Conservation (phyloP, 2,329 filamentous ascomycete species). For the Ramularia endophylla region DNA sequence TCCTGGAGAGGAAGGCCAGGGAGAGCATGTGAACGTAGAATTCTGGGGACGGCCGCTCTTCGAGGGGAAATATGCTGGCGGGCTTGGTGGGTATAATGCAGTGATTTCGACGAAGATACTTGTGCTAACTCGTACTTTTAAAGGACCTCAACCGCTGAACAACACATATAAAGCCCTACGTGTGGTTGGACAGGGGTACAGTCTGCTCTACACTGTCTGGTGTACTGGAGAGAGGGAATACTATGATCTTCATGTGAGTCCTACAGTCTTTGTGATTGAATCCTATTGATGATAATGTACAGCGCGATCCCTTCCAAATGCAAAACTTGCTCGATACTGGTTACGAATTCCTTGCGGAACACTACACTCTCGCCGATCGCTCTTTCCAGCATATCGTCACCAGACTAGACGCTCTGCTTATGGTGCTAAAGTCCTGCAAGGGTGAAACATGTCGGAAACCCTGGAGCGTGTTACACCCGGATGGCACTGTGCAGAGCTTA, state of each 20-base stretch:
- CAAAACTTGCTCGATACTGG: constrained; percentile 27
- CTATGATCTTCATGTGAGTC: constrained; percentile 50
- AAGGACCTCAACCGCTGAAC: constrained; percentile 21
- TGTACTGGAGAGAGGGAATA: constrained; percentile 60
- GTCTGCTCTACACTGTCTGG: constrained; percentile 60
- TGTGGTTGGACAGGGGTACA: constrained; percentile 50
- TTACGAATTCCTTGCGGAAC: neutral
- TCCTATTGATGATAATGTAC: too few relatives aligned
- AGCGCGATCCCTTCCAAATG: constrained; percentile 12
- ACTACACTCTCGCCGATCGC: neutral
- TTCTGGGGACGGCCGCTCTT: constrained; percentile 27
- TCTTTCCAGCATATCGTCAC: constrained; percentile 1
- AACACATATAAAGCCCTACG: constrained; percentile 59
- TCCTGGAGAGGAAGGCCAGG: constrained; percentile 17
- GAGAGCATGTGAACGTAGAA: constrained; percentile 44
- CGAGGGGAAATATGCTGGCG: neutral
- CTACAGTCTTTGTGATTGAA: too few relatives aligned
- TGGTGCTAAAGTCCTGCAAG: constrained; percentile 23
- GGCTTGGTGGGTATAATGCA: too few relatives aligned
- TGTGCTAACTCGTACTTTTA: constrained; percentile 7
- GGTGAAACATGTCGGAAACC: constrained; percentile 15
- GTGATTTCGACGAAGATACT: neutral
- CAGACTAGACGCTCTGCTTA: constrained; percentile 20
- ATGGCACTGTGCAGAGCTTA: constrained; percentile 16
- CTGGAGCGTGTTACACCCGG: constrained; percentile 19